These are phyloP conservation scores for Paralagenidium karlingii DNA, from an alignment of 352 stramenopile species.

Conservation along the genomic window DNA sequence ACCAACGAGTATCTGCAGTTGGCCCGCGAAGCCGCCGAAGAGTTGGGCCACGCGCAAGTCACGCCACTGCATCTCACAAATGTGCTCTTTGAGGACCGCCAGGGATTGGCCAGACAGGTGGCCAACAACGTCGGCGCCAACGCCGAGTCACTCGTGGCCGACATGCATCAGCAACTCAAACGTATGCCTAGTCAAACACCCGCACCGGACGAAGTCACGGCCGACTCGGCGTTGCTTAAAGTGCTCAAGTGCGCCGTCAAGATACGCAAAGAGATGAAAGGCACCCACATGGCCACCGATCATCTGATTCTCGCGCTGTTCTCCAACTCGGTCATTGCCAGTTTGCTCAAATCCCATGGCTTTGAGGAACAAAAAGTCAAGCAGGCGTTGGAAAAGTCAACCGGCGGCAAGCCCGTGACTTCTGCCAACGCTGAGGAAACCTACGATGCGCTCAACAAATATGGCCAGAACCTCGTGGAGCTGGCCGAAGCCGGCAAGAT, in stretches of 20 bases:
- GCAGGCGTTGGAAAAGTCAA: slow-evolving; percentile 36
- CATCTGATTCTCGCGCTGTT: slow-evolving; percentile 66
- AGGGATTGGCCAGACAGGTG: slow-evolving; percentile 41
- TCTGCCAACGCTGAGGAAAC: slow-evolving; percentile 78
- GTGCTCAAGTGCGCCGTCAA: slow-evolving; percentile 75
- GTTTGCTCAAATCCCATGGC: slow-evolving; percentile 49
- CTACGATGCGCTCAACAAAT: slow-evolving; percentile 92
- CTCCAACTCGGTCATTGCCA: slow-evolving; percentile 30
- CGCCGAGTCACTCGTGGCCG: slow-evolving; percentile 23
- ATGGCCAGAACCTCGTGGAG: slow-evolving; percentile 91
- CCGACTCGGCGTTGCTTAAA: slow-evolving; percentile 57
- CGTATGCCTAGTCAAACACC: slow-evolving; percentile 62
- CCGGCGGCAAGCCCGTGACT: slow-evolving; percentile 53
- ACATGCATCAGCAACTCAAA: slow-evolving; percentile 38
- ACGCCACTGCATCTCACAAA: slow-evolving; percentile 59
- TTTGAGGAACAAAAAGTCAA: slow-evolving; percentile 60
- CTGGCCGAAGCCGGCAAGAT: slow-evolving; percentile 91
- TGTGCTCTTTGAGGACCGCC: slow-evolving; percentile 50
- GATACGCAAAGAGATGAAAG: slow-evolving; percentile 67
- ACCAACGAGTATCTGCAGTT: slow-evolving; percentile 44
- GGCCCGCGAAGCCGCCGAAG: slow-evolving; percentile 36
- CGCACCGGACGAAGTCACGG: slow-evolving; percentile 37
- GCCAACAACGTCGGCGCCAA: slow-evolving; percentile 38
- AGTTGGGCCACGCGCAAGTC: slow-evolving; percentile 56
- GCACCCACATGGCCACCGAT: slow-evolving; percentile 66